Percentiles rank a stretch among this genome's conserved stretches.
These are phyloP conservation scores for Cladosporium velox DNA, from an alignment of 2,329 filamentous ascomycete genomes.

Conservation along the genomic window DNA sequence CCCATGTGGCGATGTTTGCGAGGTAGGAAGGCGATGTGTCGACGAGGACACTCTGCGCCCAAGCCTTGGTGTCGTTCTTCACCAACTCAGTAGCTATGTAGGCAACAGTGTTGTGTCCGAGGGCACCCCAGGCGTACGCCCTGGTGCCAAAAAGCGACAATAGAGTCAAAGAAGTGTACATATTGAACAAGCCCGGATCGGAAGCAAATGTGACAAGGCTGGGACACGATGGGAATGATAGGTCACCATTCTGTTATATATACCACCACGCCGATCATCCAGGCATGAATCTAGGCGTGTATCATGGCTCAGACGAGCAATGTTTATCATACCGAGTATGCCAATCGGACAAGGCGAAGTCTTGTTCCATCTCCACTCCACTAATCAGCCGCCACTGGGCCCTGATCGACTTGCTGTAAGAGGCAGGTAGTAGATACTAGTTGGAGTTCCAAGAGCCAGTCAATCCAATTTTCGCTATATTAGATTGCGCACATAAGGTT, in stretches of 20 bases:
- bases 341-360: conserved; percentile 9
- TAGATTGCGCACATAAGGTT: background rate
- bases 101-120: conserved; percentile 58
- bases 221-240: too few relatives aligned
- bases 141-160: conserved; percentile 18
- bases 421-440: conserved; percentile 9
- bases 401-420: conserved; percentile 12
- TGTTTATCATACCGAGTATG: background rate
- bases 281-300: background rate
- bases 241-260: background rate
- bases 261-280: background rate
- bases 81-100: conserved; percentile 56
- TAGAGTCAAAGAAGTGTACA: conserved; percentile 21
- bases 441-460: background rate
- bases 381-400: background rate
- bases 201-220: background rate
- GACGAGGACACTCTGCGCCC: conserved; percentile 48
- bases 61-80: conserved; percentile 45
- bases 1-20: conserved; percentile 56
- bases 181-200: background rate
- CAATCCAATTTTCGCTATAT: background rate
- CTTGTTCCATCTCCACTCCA: conserved; percentile 2
- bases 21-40: conserved; percentile 48
- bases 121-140: conserved; percentile 51
- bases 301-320: too few relatives aligned